Evolutionary conservation across 164 flowering plant genomes (phyloP), one percentile per base, ranked within the genome.

Genomic region (Liquidambar formosana): DNA sequence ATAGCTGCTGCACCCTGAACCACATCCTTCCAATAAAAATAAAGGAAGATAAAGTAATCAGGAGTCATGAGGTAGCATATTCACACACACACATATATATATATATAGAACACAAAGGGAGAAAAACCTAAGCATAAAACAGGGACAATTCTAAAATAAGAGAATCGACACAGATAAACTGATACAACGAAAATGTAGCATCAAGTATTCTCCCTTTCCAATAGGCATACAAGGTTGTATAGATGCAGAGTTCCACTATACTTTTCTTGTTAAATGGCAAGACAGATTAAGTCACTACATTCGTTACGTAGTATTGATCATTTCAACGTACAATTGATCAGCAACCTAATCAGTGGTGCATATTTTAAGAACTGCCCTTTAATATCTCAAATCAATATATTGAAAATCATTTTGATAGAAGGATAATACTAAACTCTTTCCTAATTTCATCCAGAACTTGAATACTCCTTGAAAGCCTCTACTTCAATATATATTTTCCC

Each of bases 1-100:
- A 83, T 73, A 33, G 81, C 76, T 33, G 88, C 70, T 43, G 82
- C 76, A 66, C 76, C 77, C 48, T 79, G 94, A 75, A 80, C 72
- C 43, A 71, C 72, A 78, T 87, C 94, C 92, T 84, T 70, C 59
- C 61, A 65, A 45, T 26, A 25, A 63, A 74, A 77, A 74, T 8
- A 54, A 28, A 23, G 14, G 49, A 41, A 26, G 58, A 16, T 21
- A 22, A 19, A 57, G 26, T 1, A 70, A 64, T 43, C 44, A 58
- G 41, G 44, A 53, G 43, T 25, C 27, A 47, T 47, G 27, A 15
- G 10, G 19, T n/a, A 14, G 5, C 8, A 48, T 10, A 26, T 6
- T 2, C 41, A 33, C 41, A 33, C 41, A 12, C 53, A 54, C n/a
- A 15, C 57, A 54, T 9, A 54, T 4, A 54, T 8, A 21, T 8